These are phyloP conservation scores for Bryoerythrophyllum caledonicum DNA, from an alignment of 225 moss, liverwort and hornwort genomes.

Conservation along the genomic window DNA sequence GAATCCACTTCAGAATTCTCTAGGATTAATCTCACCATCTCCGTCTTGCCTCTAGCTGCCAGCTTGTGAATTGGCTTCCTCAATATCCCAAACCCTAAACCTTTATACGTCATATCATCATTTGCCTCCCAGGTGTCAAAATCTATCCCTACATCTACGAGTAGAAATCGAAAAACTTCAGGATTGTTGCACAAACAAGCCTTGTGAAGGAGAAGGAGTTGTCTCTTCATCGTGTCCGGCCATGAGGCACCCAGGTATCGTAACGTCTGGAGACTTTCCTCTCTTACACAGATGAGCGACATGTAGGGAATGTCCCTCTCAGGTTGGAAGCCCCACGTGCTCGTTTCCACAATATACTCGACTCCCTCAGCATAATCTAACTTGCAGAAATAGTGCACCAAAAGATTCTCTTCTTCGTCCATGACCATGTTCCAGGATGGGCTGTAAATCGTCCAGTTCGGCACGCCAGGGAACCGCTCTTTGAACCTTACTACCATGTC, in stretches of 20 bases:
- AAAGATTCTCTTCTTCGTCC: constrained; percentile 26
- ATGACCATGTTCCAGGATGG: constrained; percentile 32
- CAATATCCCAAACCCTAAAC: background rate
- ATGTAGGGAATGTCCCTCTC: background rate
- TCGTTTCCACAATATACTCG: constrained; percentile 21
- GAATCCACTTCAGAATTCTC: background rate
- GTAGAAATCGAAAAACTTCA: constrained; percentile 5
- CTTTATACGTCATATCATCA: too few species aligned
- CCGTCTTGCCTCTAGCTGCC: background rate
- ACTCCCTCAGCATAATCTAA: constrained; percentile 36
- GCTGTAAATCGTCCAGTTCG: constrained; percentile 1
- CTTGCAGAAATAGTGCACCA: constrained; percentile 33
- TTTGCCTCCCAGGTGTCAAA: constrained; percentile 4
- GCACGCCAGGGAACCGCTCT: background rate
- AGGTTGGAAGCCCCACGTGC: background rate
- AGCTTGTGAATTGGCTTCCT: background rate
- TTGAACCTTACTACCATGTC: constrained; percentile 17
- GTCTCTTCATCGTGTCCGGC: background rate
- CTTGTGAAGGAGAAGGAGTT: constrained; percentile 16
- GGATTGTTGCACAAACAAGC: constrained; percentile 5
- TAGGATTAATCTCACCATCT: constrained; percentile 5
- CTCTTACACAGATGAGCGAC: background rate
- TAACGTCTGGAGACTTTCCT: constrained; percentile 16
- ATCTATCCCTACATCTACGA: constrained; percentile 5
- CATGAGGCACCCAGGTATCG: background rate